Base-by-base conservation (phyloP, 768 basidiomycete genomes). In the Leccinum aurantiacum region DNA sequence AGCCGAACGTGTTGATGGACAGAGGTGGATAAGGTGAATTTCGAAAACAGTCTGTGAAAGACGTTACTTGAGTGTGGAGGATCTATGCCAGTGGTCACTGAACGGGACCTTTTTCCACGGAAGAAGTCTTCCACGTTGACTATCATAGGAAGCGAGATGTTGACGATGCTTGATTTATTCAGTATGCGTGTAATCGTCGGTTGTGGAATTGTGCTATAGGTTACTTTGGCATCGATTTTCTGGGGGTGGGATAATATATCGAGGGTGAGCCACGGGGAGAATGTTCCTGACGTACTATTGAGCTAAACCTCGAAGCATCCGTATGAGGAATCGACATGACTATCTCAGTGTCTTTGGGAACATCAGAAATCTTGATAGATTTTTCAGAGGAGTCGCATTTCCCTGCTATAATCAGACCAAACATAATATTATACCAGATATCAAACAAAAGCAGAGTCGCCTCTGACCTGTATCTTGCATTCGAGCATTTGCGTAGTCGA, bases 51-150 rank as follows among this genome's bases (percentile, higher is more conserved):
- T 63, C 96, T 98, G 61, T 19, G 60, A 59, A 66, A 46, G 46
- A 22, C 15, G 49, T 62, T 31, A 53, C 37, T 52, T 37, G n/a
- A 38, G n/a, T 50, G 46, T 38, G 47, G 22, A 44, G 31, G 3
- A 59, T 41, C 53, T 59, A 31, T 49, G 37, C 52, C 22, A 44
- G 56, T 25, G 58, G 59, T 54, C 24, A 7, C 4, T 24, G 35
- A 44, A 57, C 33, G 13, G 6, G 38, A 94, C 96, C 86, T 87
- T 58, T 84, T 79, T 27, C 89, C 89, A 22, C 96, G 86, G 79
- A 98, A 98, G 74, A 93, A 95, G 71, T 99, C 97, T 74, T 98
- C 91, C 0, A 98, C 96, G 59, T 95, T 97, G 59, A 98, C 91
- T 3, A 90, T 85, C 48, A 99, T 79, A 0, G 96, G 95, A 4